Conservation (phyloP, 176 grass and related monocot species). For the Melocanna baccifera region DNA sequence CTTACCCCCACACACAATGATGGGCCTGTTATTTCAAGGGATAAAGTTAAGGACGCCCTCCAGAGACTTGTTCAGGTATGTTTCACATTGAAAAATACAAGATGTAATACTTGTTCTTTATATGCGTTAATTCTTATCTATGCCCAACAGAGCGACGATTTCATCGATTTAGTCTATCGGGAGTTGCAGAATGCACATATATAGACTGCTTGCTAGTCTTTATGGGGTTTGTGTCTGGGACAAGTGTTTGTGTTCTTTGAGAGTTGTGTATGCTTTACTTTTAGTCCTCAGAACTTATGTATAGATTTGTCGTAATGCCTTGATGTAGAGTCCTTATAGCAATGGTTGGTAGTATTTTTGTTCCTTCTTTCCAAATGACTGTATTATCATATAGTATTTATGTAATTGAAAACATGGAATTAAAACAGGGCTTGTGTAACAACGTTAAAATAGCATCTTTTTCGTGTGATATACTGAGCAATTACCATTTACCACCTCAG, state of each 20-base stretch:
- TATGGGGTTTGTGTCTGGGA: not conserved
- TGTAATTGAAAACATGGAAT: not conserved
- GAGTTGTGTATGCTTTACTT: slow-evolving; percentile 32
- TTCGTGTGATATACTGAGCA: not conserved
- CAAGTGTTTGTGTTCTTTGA: not conserved
- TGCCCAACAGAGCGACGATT: slow-evolving; percentile 57
- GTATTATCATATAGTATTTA: slow-evolving; percentile 18
- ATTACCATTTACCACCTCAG: not conserved
- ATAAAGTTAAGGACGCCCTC: slow-evolving; percentile 67
- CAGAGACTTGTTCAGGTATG: slow-evolving; percentile 76
- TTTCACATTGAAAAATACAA: not conserved
- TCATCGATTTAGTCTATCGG: slow-evolving; percentile 62
- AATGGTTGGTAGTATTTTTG: slow-evolving; percentile 13
- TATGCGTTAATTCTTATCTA: not conserved
- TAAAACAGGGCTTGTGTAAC: not conserved
- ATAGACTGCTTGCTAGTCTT: slow-evolving; percentile 18
- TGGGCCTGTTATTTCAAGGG: slow-evolving; percentile 61
- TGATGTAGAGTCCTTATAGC: slow-evolving; percentile 41
- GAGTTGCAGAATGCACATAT: slow-evolving; percentile 61
- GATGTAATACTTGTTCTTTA: not conserved
- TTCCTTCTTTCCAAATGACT: not conserved
- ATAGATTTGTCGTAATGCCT: slow-evolving; percentile 15
- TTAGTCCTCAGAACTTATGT: slow-evolving; percentile 22
- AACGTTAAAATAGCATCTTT: slow-evolving; percentile 12
- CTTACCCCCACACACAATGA: slow-evolving; percentile 47